These are phyloP conservation scores for Bifiguratus adelaidae DNA, from an alignment of 192 early-diverging fungal genomes.

Conservation along the genomic window DNA sequence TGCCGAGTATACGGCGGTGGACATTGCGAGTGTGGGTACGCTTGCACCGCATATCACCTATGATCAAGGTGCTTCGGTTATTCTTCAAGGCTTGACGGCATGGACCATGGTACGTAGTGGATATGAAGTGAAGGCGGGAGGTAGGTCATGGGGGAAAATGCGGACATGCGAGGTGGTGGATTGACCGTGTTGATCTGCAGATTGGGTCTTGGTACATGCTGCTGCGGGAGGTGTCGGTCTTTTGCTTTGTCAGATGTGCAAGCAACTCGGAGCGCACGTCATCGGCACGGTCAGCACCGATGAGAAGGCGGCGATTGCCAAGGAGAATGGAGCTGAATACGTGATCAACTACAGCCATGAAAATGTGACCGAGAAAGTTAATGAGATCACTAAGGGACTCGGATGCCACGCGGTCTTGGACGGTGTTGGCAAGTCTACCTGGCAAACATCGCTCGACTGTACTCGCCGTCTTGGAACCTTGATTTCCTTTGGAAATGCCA, in stretches of 20 bases:
- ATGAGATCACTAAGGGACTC: constrained; percentile 55
- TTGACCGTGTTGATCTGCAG: constrained; percentile 6
- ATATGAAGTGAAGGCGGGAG: constrained; percentile 53
- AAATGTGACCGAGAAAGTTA: constrained; percentile 52
- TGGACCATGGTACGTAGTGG: constrained; percentile 56
- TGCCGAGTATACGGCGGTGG: constrained; percentile 60
- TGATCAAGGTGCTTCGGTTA: constrained; percentile 49
- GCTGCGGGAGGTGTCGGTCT: constrained; percentile 86
- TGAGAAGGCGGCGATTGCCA: constrained; percentile 57
- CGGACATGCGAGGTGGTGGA: constrained; percentile 9
- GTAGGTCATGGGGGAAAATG: constrained; percentile 7
- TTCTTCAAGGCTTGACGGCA: constrained; percentile 80
- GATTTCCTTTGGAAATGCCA: constrained; percentile 84
- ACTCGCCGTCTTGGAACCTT: constrained; percentile 55
- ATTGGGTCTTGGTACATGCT: constrained; percentile 81
- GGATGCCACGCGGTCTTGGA: constrained; percentile 81
- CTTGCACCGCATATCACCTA: constrained; percentile 36
- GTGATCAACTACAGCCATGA: constrained; percentile 66
- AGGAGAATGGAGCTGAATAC: constrained; percentile 54
- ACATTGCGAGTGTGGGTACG: constrained; percentile 25
- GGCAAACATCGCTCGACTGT: constrained; percentile 55
- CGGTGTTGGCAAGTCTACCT: constrained; percentile 87
- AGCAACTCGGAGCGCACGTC: constrained; percentile 69
- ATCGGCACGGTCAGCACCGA: constrained; percentile 74
- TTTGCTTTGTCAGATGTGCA: constrained; percentile 67